These are phyloP conservation scores for Euphrasia arctica DNA, from an alignment of 305 asterid species.

Conservation along the genomic window DNA sequence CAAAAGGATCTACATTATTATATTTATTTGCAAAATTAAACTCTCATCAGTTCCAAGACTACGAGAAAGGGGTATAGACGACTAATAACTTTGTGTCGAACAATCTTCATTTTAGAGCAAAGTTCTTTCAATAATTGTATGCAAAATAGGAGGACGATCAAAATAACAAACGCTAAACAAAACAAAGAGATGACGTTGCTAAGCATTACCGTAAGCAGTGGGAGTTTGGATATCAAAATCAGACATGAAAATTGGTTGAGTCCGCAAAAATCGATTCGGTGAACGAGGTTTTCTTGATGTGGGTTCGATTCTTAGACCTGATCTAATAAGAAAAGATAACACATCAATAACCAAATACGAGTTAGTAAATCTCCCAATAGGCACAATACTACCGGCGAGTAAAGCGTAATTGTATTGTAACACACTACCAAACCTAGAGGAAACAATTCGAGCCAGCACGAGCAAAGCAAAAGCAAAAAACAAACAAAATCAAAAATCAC, in stretches of 20 bases:
- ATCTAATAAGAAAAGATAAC: neutral
- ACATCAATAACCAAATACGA: neutral
- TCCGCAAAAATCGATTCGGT: constrained; percentile 22
- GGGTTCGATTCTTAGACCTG: constrained; percentile 44
- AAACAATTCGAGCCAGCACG: neutral
- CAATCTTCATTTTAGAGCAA: neutral
- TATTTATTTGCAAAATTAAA: neutral
- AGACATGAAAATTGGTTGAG: constrained; percentile 59
- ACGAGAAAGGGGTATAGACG: neutral
- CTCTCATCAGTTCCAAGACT: neutral
- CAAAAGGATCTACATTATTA: constrained; percentile 46
- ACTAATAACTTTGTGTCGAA: neutral
- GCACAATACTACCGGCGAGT: neutral
- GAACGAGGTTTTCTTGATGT: constrained; percentile 26
- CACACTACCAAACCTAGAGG: neutral
- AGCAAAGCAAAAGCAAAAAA: neutral
- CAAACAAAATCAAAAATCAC: neutral
- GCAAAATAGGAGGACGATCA: neutral
- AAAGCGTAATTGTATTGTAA: neutral
- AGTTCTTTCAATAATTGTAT: constrained; percentile 1
- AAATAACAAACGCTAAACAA: neutral
- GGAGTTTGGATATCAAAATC: constrained; percentile 60
- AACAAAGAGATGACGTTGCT: neutral
- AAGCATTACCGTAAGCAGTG: constrained; percentile 48
- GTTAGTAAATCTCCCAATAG: neutral